Conservation (phyloP, 2,329 filamentous ascomycete species). For the Xylaria sp. region DNA sequence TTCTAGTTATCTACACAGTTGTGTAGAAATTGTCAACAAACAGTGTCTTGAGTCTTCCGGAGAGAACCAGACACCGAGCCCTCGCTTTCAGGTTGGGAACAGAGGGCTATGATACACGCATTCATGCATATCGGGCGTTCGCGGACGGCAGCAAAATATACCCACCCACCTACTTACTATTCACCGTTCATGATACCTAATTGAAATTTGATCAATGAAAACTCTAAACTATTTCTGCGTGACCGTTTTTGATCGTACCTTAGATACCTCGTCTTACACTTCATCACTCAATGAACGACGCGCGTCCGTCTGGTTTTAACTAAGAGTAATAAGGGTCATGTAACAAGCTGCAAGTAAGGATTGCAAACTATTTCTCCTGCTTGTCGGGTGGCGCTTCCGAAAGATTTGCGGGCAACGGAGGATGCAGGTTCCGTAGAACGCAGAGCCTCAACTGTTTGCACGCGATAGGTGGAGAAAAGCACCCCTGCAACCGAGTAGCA, state of each 20-base stretch:
- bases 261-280: neutral
- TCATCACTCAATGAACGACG: neutral
- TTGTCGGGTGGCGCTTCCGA: constrained; percentile 18
- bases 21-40: constrained; percentile 10
- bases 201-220: constrained; percentile 9
- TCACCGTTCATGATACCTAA: constrained; percentile 33
- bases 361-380: too few relatives aligned
- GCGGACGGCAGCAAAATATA: constrained; percentile 22
- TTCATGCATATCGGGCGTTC: constrained; percentile 34
- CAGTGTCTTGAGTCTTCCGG: neutral
- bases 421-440: constrained; percentile 31
- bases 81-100: constrained; percentile 14
- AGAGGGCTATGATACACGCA: constrained; percentile 17
- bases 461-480: constrained; percentile 33
- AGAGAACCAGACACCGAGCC: neutral
- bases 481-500: constrained; percentile 17
- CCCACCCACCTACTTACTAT: constrained; percentile 28
- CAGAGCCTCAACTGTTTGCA: constrained; percentile 26
- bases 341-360: neutral
- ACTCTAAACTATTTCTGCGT: neutral
- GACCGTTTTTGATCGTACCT: neutral
- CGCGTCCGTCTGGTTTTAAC: neutral
- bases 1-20: constrained; percentile 1
- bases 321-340: neutral
- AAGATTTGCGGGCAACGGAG: constrained; percentile 16